Conservation (phyloP, 129 eudicot species). For the Helianthus annuus region DNA sequence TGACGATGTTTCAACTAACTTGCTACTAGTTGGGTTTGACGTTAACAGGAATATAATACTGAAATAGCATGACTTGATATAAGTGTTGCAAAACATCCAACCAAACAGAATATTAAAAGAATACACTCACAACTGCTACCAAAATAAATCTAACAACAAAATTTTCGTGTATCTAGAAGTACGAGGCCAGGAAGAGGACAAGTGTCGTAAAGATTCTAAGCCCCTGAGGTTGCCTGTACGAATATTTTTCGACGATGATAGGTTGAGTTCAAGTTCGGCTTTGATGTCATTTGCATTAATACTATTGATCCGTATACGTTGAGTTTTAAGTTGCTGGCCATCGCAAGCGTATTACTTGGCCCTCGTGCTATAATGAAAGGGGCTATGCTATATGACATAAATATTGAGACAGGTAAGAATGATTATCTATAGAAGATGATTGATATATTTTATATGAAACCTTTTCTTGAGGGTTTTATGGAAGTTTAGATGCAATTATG, state of each 20-base stretch:
- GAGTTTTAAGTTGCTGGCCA: not conserved
- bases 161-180: not conserved
- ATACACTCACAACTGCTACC: not conserved
- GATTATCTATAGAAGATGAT: not conserved
- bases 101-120: not conserved
- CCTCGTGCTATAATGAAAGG: not conserved
- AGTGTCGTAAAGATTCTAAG: not conserved
- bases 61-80: constrained; percentile 4
- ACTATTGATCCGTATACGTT: not conserved
- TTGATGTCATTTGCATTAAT: not conserved
- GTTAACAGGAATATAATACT: not conserved
- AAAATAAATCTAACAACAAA: not conserved
- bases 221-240: not conserved
- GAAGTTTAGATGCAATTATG: constrained; percentile 26
- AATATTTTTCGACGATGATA: not conserved
- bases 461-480: constrained; percentile 34
- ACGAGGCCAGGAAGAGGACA: not conserved
- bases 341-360: not conserved
- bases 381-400: not conserved
- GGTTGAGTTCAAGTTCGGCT: not conserved
- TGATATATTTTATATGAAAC: constrained; percentile 16
- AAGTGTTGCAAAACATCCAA: constrained; percentile 3
- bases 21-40: constrained; percentile 16
- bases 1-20: constrained; percentile 28
- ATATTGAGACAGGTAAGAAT: not conserved